These are phyloP conservation scores for Cladosporium velox DNA, from an alignment of 2,329 filamentous ascomycete species.

Conservation along the genomic window DNA sequence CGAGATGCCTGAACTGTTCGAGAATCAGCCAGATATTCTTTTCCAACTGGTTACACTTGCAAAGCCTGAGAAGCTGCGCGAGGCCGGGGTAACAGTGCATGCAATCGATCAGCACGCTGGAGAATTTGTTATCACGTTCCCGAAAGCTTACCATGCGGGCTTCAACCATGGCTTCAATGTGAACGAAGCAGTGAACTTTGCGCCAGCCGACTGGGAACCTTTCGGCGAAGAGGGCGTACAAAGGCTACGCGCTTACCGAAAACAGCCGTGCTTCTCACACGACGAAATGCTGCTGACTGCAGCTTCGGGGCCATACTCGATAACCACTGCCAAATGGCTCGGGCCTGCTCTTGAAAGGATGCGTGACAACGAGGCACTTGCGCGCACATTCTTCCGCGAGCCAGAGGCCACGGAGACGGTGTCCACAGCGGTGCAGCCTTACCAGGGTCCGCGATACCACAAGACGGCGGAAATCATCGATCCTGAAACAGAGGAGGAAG, in stretches of 20 bases:
- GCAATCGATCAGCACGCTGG: constrained; percentile 95
- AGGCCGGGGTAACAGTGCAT: constrained; percentile 89
- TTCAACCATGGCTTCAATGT: constrained; percentile 99
- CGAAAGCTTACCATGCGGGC: constrained; percentile 93
- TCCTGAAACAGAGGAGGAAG: constrained; percentile 78
- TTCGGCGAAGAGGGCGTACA: constrained; percentile 85
- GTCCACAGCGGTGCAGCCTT: constrained; percentile 36
- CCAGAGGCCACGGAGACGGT: constrained; percentile 51
- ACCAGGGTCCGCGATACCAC: constrained; percentile 42
- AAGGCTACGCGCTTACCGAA: constrained; percentile 79
- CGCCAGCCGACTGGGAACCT: constrained; percentile 91
- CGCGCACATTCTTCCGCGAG: constrained; percentile 68
- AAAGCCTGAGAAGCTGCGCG: constrained; percentile 87
- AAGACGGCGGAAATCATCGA: constrained; percentile 56
- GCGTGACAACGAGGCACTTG: constrained; percentile 68
- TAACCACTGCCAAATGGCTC: constrained; percentile 93
- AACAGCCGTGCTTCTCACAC: constrained; percentile 95
- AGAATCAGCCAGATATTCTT: constrained; percentile 91
- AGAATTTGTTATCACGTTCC: constrained; percentile 95
- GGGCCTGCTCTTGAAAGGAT: constrained; percentile 82
- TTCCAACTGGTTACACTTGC: constrained; percentile 97
- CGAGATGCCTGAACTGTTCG: constrained; percentile 92
- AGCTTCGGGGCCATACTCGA: constrained; percentile 73
- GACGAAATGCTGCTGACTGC: constrained; percentile 93
- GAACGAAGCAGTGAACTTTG: constrained; percentile 98